A percentile compares a stretch with the other conserved stretches of the same genome.
Evolutionary conservation across 805 yeast genomes (phyloP).

Genomic region (Zygosaccharomyces lentus): DNA sequence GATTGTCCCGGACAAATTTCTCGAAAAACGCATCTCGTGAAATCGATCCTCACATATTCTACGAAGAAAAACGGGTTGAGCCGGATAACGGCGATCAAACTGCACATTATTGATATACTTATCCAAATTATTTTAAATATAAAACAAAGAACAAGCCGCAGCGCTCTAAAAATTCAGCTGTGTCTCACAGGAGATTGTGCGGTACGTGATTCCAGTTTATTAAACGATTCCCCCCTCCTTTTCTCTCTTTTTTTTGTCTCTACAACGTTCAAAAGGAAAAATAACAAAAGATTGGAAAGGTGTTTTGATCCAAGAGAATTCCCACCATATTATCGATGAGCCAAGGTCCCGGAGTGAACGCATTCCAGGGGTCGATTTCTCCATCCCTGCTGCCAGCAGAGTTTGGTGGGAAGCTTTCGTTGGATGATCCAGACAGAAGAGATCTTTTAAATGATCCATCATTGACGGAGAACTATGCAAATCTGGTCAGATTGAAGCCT

Average conservation of each 20-base stretch:
- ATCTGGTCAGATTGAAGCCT: conserved; percentile 21
- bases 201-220: background rate
- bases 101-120: background rate
- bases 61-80: background rate
- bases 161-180: background rate
- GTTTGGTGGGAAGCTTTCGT: conserved; percentile 7
- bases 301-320: background rate
- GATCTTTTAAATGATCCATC: conserved; percentile 30
- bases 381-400: conserved; percentile 10
- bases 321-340: conserved; percentile 1
- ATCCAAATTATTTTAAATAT: conserved; percentile 1
- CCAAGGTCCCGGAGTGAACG: conserved; percentile 6
- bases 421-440: conserved; percentile 9
- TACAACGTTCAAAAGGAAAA: background rate
- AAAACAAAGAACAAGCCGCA: background rate
- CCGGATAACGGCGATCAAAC: background rate
- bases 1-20: background rate
- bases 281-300: background rate
- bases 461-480: conserved; percentile 31
- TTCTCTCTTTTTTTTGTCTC: background rate
- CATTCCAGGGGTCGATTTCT: conserved; percentile 4
- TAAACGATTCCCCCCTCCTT: background rate
- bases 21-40: background rate
- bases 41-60: background rate
- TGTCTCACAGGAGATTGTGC: background rate